Percentiles rank a stretch among this genome's conserved stretches.
Conservation (phyloP, 257 asterid species). For the Marsdenia floribunda region DNA sequence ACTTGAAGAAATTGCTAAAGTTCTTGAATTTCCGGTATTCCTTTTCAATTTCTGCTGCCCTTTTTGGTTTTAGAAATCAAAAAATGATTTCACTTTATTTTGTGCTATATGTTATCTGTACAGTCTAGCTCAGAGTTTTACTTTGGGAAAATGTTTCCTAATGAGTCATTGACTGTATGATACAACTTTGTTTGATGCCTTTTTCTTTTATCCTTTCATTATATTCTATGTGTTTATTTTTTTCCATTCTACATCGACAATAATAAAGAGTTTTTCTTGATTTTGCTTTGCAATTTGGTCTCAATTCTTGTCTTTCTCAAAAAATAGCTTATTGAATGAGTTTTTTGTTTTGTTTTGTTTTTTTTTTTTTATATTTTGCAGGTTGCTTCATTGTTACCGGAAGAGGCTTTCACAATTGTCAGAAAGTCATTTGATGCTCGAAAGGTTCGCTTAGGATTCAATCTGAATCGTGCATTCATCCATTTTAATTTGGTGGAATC, state of each 20-base stretch:
- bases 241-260: neutral
- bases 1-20: constrained; percentile 68
- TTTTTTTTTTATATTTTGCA: constrained; percentile 25
- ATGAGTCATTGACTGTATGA: neutral
- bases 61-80: neutral
- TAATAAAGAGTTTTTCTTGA: neutral
- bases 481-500: neutral
- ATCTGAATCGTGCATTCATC: neutral
- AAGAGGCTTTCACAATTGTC: constrained; percentile 74
- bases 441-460: constrained; percentile 46
- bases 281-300: neutral
- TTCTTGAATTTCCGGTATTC: constrained; percentile 84
- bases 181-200: neutral
- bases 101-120: neutral
- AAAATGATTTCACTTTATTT: neutral
- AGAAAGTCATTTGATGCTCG: constrained; percentile 98
- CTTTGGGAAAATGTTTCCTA: neutral
- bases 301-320: neutral
- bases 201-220: too few relatives aligned
- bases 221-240: neutral
- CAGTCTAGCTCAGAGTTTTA: neutral
- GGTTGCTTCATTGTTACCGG: constrained; percentile 96
- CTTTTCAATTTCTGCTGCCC: neutral
- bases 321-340: neutral
- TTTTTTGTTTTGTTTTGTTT: neutral